Evolutionary conservation across 202 grass and related monocot genomes (phyloP).

Genomic region (Saccharum hybrid): DNA sequence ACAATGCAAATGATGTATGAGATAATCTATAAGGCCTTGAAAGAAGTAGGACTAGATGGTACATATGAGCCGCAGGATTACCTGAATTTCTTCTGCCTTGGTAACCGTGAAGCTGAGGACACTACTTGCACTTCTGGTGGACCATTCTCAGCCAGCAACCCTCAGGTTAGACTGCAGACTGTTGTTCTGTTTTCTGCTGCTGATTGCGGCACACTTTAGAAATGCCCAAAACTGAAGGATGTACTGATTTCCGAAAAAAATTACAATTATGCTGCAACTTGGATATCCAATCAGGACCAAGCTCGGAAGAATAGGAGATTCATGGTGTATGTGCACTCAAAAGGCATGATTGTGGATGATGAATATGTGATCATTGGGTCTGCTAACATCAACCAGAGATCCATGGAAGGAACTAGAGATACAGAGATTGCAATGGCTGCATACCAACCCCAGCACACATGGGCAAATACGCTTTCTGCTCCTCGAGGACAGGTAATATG

Average conservation of each 20-base stretch:
- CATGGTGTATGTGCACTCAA: constrained; percentile 87
- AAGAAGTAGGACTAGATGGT: constrained; percentile 56
- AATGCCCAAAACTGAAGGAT: background rate
- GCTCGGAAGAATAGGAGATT: constrained; percentile 64
- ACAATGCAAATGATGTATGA: constrained; percentile 97
- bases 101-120: constrained; percentile 67
- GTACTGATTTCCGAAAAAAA: background rate
- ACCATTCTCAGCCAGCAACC: constrained; percentile 41
- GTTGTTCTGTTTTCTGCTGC: background rate
- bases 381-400: constrained; percentile 84
- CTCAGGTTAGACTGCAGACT: constrained; percentile 45
- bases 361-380: constrained; percentile 87
- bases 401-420: constrained; percentile 79
- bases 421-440: constrained; percentile 84
- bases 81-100: constrained; percentile 93
- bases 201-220: background rate
- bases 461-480: constrained; percentile 59
- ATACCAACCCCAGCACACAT: constrained; percentile 78
- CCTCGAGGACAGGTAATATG: constrained; percentile 64
- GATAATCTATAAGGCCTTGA: constrained; percentile 63
- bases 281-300: constrained; percentile 47
- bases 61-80: constrained; percentile 87
- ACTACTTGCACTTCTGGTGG: constrained; percentile 5
- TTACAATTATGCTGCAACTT: background rate
- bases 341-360: constrained; percentile 91